Conservation (phyloP, 2,329 filamentous ascomycete genomes). For the Fusarium sororula region DNA sequence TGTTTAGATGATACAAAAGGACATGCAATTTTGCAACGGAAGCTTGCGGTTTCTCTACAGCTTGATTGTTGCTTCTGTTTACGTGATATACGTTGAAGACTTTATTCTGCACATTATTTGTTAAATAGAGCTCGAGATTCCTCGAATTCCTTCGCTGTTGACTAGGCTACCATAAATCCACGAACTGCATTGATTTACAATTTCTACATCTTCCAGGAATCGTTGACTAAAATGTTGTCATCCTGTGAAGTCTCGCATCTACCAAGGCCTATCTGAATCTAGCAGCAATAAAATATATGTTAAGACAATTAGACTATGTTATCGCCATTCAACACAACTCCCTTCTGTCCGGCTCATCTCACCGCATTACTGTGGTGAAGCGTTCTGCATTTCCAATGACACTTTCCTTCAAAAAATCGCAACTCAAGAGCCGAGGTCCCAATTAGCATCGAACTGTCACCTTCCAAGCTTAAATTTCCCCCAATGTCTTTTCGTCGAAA, state of each 20-base stretch:
- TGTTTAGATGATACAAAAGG: neutral
- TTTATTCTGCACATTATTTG: too few relatives aligned
- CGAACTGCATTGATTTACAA: rapidly evolving
- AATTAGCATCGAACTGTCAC: neutral
- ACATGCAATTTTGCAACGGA: rapidly evolving
- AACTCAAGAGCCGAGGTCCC: neutral
- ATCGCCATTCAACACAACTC: rapidly evolving
- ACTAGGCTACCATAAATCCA: too few relatives aligned
- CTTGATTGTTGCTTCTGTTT: too few relatives aligned
- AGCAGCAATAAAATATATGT: rapidly evolving
- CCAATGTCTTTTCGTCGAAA: neutral
- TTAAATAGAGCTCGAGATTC: neutral
- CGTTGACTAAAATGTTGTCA: rapidly evolving
- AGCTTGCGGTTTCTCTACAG: rapidly evolving
- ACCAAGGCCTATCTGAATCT: neutral
- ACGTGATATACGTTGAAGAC: rapidly evolving
- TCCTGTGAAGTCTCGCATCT: too few relatives aligned
- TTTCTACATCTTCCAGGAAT: rapidly evolving
- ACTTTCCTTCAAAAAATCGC: neutral
- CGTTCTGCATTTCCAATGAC: neutral
- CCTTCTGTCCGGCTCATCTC: too few relatives aligned
- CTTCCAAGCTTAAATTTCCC: neutral
- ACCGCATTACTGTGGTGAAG: neutral
- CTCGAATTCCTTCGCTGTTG: neutral
- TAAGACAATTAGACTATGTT: rapidly evolving